Evolutionary conservation across 441 rosid genomes (phyloP).

Genomic region (Populus hybrid): DNA sequence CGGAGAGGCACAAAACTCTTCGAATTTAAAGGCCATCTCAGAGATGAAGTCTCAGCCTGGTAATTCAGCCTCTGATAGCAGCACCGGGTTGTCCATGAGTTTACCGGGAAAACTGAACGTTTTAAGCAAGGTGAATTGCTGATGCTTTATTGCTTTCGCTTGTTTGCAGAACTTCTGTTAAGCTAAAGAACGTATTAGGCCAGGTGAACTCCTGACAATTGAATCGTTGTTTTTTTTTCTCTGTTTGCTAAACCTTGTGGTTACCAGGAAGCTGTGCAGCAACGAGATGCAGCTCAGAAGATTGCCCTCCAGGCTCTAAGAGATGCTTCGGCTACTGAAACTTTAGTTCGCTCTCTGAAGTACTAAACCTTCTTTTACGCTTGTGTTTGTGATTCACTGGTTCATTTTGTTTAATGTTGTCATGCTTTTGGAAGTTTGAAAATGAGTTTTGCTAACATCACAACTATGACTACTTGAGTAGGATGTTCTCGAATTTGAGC

Average conservation of each 20-base stretch:
- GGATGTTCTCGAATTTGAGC: constrained; percentile 64
- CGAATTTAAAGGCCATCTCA: constrained; percentile 19
- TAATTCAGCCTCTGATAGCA: constrained; percentile 25
- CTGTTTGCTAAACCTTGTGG: neutral
- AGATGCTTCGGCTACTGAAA: constrained; percentile 79
- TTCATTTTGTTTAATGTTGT: neutral
- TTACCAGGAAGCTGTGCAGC: constrained; percentile 79
- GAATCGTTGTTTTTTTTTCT: neutral
- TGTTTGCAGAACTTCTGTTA: neutral
- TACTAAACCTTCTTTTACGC: constrained; percentile 22
- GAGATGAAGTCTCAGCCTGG: constrained; percentile 29
- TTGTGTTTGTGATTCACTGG: neutral
- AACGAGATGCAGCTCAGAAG: constrained; percentile 75
- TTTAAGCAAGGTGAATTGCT: constrained; percentile 53
- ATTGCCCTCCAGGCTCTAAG: constrained; percentile 76
- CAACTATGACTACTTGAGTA: constrained; percentile 16
- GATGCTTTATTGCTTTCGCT: neutral
- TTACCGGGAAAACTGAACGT: constrained; percentile 57
- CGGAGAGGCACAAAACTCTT: constrained; percentile 27
- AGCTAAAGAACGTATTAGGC: neutral
- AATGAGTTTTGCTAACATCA: neutral
- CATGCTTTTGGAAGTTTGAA: neutral
- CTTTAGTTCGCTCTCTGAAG: constrained; percentile 77
- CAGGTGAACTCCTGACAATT: neutral
- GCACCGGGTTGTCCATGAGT: constrained; percentile 26